Evolutionary conservation across 768 basidiomycete genomes (phyloP), one percentile per base, ranked within the genome.

Genomic region (Leccinum subgranulosum): DNA sequence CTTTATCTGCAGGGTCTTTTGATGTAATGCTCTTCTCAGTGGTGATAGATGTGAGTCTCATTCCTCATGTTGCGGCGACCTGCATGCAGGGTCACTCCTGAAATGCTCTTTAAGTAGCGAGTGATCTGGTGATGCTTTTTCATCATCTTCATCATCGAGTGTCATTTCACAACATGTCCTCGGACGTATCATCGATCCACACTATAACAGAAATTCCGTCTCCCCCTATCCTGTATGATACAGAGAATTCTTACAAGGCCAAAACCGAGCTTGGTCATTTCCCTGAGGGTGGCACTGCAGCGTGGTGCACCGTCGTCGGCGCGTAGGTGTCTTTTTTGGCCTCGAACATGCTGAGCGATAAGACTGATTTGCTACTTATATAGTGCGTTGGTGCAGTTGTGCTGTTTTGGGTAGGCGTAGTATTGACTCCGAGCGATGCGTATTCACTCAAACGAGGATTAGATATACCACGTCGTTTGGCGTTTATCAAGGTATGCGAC

Each of bases 381-480:
- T 48, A 76, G 75, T 15, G 67, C 65, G 10, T 54, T 77, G 2
- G 55, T 71, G 4, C 69, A 70, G 51, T 66, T 71, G 52, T 72
- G 74, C 43, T 66, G 71, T 27, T 73, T 70, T 46, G 76, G 75
- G 69, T 71, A 36, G 23, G 62, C 25, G 6, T 39, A 6, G 19
- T 7, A 4, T 39, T n/a, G 19, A 11, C 46, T 51, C 36, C 6
- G 41, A 27, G 33, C 12, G 6, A 21, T 4, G 0, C 3, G 1
- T 17, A 49, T 47, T 56, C 48, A 60, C 48, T 19, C 1, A 4
- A 27, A 49, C 17, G n/a, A 58, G 6, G 36, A 39, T n/a, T 4
- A 76, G 77, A 5, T 74, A 75, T 49, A 60, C 64, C 8, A 23
- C 68, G n/a, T 67, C 74, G 3, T 79, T 72, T 56, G 77, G 78